phyloP scores from a whole-genome alignment of 2,329 filamentous ascomycete genomes.

The Exophiala phaeomuriformis region DNA sequence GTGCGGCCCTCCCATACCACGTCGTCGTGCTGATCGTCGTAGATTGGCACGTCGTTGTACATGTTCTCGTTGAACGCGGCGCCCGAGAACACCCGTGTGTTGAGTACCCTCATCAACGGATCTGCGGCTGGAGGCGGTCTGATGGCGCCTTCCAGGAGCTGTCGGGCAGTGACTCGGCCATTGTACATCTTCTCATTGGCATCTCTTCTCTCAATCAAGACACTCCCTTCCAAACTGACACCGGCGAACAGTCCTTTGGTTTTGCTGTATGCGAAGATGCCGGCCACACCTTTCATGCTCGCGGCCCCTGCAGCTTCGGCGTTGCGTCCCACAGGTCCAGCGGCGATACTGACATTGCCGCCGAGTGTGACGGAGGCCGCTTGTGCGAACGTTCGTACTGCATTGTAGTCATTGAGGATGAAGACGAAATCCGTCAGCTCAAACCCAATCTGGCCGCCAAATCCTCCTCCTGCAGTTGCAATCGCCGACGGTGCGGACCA shows the following conservation, averaged over 20 bases:
- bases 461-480: slow-evolving; percentile 43
- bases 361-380: slow-evolving; percentile 85
- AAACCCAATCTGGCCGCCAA: slow-evolving; percentile 47
- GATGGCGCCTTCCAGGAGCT: slow-evolving; percentile 73
- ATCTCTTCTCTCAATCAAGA: slow-evolving; percentile 88
- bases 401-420: slow-evolving; percentile 84
- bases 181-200: slow-evolving; percentile 96
- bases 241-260: slow-evolving; percentile 96
- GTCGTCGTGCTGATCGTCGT: slow-evolving; percentile 74
- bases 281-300: slow-evolving; percentile 78
- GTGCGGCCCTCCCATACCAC: slow-evolving; percentile 73
- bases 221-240: slow-evolving; percentile 86
- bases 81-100: slow-evolving; percentile 75
- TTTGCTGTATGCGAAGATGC: slow-evolving; percentile 94
- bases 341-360: slow-evolving; percentile 92
- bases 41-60: slow-evolving; percentile 92
- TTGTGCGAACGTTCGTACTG: slow-evolving; percentile 91
- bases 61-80: slow-evolving; percentile 54
- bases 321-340: slow-evolving; percentile 87
- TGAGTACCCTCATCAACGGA: slow-evolving; percentile 75
- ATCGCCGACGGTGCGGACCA: slow-evolving; percentile 47
- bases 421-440: slow-evolving; percentile 71
- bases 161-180: slow-evolving; percentile 67
- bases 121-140: slow-evolving; percentile 73
- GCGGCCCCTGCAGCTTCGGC: slow-evolving; percentile 93